Evolutionary conservation across 73 alveolate species (phyloP), one percentile per base, ranked within the genome.

Genomic region (Diophrys sp.): DNA sequence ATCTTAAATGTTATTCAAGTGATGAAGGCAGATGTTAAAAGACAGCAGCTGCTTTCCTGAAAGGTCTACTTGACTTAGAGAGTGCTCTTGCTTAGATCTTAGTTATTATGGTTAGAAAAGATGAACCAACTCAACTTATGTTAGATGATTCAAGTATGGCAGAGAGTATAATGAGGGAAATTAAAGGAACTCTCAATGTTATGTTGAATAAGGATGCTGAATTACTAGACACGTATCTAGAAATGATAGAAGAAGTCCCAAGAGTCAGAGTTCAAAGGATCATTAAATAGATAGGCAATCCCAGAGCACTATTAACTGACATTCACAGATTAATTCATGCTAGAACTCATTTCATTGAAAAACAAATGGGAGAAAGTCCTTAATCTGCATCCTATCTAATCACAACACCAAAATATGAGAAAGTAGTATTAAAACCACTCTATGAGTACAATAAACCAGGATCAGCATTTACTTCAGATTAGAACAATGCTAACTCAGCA

Each of bases 21-120:
- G 99, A 96, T 86, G 99, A 96, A 84, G 99, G 99, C 5, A 82
- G 99, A 77, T 96, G 99, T 74, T 75, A 94, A 56, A 94, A 96
- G 78, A 96, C 99, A 0, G 98, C 99, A 2, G 99, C 98, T 5
- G 97, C 97, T 14, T 96, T 96, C 77, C 82, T 96, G 66, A 92
- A 94, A 85, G 99, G 99, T 29, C 79, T 96, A 33, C 86, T 96
- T n/a, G 94, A 86, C 68, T 78, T 94, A 56, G 98, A 96, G 76
- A 98, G 98, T 11, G 96, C 93, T 5, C 85, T 94, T 44, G 96
- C 97, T 14, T 97, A 98, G 62, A 94, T 96, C 18, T 85, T 96
- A 68, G 97, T 94, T 8, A 92, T 94, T 0, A 94, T 96, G 98
- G 97, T 89, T 24, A 86, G 93, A 69, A 84, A 84, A 80, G 98